Evolutionary conservation across 257 asterid genomes (phyloP), one percentile per base, ranked within the genome.

Genomic region (Henckelia pumila): DNA sequence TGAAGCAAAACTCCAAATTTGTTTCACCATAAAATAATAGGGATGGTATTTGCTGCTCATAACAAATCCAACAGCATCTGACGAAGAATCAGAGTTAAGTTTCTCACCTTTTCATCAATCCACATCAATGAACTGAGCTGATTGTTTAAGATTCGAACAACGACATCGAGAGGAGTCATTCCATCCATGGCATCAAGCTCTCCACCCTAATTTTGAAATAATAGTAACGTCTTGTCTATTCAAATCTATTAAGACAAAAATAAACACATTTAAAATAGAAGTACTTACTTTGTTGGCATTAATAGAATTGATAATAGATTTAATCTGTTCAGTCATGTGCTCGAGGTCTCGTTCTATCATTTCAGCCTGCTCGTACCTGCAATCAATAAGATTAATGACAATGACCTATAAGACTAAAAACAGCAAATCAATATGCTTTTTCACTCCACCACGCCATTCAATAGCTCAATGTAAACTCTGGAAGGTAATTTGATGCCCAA

Each of bases 361-460:
- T 80, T 91, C 99, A 50, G 96, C 84, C 80, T 88, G 97, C 79
- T 88, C 97, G 63, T 83, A 88, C 96, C 96, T 92, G 85, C 79
- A 67, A 74, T n/a, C 26, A 63, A 37, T 6, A 66, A 67, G 63
- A 68, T 26, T 61, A 26, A 52, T 26, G 57, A 58, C 61, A 11
- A 58, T 28, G 6, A 37, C 17, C 20, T 22, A 11, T 16, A 23
- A 8, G 56, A n/a, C 8, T 5, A 65, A 47, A 33, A 47, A 47
- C 53, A 47, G 23, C 9, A 19, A 68, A 30, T 24, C 56, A 59
- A 58, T 22, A 47, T 59, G 21, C 19, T 13, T 35, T 55, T 61
- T 67, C 23, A 55, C 29, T 8, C 30, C 26, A 28, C 28, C 21
- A 55, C 16, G 8, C 62, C 52, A 60, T 8, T 25, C 53, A 67